Conservation (phyloP, 441 rosid species). For the Adansonia madagascariensis region DNA sequence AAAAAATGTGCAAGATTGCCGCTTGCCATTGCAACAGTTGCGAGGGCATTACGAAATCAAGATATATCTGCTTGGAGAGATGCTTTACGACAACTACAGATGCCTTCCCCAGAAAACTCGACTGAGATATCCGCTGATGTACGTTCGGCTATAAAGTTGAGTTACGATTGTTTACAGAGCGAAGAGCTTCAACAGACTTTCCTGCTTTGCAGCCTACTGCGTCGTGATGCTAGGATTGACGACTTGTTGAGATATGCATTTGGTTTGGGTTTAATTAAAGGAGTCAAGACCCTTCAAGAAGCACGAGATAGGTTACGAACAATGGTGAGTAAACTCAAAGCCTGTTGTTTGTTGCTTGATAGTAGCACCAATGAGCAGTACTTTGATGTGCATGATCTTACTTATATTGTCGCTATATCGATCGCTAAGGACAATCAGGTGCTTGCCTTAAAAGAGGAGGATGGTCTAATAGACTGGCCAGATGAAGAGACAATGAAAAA, state of each 20-base stretch:
- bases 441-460: background rate
- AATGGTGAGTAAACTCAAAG: background rate
- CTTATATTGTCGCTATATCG: background rate
- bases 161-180: background rate
- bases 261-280: background rate
- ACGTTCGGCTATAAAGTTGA: background rate
- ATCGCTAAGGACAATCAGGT: background rate
- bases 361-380: background rate
- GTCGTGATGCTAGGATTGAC: background rate
- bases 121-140: background rate
- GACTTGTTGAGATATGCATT: background rate
- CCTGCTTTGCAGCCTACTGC: slow-evolving; percentile 4
- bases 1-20: slow-evolving; percentile 41
- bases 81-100: slow-evolving; percentile 25
- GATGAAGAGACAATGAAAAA: background rate
- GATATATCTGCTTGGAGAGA: slow-evolving; percentile 21
- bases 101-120: background rate
- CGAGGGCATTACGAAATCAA: slow-evolving; percentile 29
- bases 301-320: background rate
- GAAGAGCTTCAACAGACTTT: slow-evolving; percentile 22
- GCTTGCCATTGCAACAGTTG: slow-evolving; percentile 26
- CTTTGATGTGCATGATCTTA: background rate
- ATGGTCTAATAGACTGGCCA: background rate
- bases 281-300: background rate
- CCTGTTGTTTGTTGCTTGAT: slow-evolving; percentile 6